Evolutionary conservation across 2,329 filamentous ascomycete genomes (phyloP), one percentile per base, ranked within the genome.

Genomic region (Neonectria magnoliae): DNA sequence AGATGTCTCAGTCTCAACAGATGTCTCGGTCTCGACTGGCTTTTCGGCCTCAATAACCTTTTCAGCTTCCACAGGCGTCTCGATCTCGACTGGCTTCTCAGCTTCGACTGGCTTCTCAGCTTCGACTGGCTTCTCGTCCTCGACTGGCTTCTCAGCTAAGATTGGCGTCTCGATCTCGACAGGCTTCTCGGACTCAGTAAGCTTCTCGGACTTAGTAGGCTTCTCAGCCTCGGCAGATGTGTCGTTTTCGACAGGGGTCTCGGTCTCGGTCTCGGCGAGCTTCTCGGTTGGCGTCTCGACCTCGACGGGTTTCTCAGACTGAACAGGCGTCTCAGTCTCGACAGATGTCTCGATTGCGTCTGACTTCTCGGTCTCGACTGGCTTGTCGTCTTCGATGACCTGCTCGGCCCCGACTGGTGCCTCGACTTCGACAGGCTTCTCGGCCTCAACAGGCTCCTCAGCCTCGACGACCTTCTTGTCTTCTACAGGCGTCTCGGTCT

Each of bases 371-470:
- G n/a, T n/a, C n/a, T 18, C 4, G 5, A 14, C 6, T n/a, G 25
- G 10, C n/a, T n/a, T n/a, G n/a, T n/a, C n/a, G n/a, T n/a, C n/a
- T n/a, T n/a, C n/a, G n/a, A n/a, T n/a, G n/a, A n/a, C n/a, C n/a
- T n/a, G n/a, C n/a, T 45, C 48, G n/a, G 14, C 38, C 14, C 44
- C 52, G 36, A n/a, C 36, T 8, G 33, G n/a, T 29, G 22, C 20
- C 4, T 62, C 47, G 4, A n/a, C 41, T 13, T 57, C 60, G 16
- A n/a, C 5, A 4, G 56, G 5, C 3, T 18, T 14, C 29, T 61
- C 57, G 4, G 25, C 62, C 13, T 53, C 57, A 7, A 44, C 36
- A n/a, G 42, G 48, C 8, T 55, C 18, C 38, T 60, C 57, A 6
- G 18, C 27, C 13, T 44, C 41, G 11, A 20, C 22, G 2, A 42